A percentile compares a stretch with the other conserved stretches of the same genome.
Conservation (phyloP, 768 basidiomycete genomes). For the Pholiota microspora region DNA sequence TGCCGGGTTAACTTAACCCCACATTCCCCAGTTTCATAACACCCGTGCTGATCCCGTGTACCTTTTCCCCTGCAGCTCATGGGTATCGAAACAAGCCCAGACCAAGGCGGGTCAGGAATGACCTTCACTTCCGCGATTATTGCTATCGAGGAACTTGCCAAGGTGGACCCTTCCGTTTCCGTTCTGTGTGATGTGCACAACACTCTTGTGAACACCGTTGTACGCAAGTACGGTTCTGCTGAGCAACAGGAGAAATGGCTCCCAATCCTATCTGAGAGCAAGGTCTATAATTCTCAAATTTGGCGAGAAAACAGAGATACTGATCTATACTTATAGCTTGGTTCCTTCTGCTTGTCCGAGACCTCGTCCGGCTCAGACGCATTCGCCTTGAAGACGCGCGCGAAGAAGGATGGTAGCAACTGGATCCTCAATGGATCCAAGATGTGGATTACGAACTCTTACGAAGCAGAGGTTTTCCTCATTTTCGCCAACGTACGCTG, state of each 20-base stretch:
- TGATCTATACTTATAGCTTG: slow-evolving; percentile 55
- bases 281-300: slow-evolving; percentile 46
- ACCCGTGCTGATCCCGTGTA: background rate
- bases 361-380: slow-evolving; percentile 94
- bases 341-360: slow-evolving; percentile 95
- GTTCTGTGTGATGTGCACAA: slow-evolving; percentile 98
- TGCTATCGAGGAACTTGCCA: slow-evolving; percentile 95
- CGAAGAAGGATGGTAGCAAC: slow-evolving; percentile 80
- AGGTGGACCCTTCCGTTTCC: slow-evolving; percentile 93
- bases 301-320: background rate
- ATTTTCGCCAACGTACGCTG: slow-evolving; percentile 89
- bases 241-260: slow-evolving; percentile 89
- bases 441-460: slow-evolving; percentile 99
- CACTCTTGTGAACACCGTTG: slow-evolving; percentile 93
- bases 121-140: slow-evolving; percentile 96
- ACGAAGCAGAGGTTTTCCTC: slow-evolving; percentile 87
- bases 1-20: background rate
- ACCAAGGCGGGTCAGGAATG: slow-evolving; percentile 82
- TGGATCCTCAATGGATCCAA: slow-evolving; percentile 96
- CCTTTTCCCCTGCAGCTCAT: slow-evolving; percentile 64
- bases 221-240: slow-evolving; percentile 81
- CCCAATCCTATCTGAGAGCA: slow-evolving; percentile 74
- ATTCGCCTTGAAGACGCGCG: slow-evolving; percentile 93
- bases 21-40: background rate
- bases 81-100: slow-evolving; percentile 91